phyloP scores from a whole-genome alignment of 1,284 basidiomycete genomes.

The Cutaneotrichosporon mucoides region DNA sequence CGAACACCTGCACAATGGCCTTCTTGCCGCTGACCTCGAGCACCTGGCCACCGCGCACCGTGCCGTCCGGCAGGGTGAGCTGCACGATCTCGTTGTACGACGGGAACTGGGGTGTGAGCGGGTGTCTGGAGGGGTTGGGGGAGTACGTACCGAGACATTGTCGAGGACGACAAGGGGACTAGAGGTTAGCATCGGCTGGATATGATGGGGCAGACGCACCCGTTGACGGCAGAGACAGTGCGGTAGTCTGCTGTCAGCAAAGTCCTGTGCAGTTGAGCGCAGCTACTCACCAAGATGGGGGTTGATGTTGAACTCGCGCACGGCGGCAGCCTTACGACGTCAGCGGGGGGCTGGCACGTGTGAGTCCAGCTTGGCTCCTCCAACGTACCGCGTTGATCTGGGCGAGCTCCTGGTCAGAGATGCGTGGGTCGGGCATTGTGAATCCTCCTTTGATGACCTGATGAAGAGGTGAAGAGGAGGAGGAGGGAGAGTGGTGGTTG shows the following conservation, averaged over 20 bases:
- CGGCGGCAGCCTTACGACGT: conserved; percentile 46
- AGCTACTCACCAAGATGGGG: conserved; percentile 75
- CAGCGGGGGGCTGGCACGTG: background rate
- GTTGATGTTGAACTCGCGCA: conserved; percentile 56
- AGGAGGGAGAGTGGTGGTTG: background rate
- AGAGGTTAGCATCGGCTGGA: conserved; percentile 12
- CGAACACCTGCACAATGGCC: conserved; percentile 98
- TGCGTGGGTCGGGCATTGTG: conserved; percentile 34
- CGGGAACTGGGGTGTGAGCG: conserved; percentile 64
- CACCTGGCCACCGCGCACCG: conserved; percentile 93
- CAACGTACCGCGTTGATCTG: conserved; percentile 44
- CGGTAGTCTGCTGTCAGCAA: conserved; percentile 68
- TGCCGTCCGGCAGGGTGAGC: conserved; percentile 91
- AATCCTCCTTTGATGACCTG: background rate
- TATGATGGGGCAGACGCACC: conserved; percentile 55
- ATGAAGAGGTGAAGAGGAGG: background rate
- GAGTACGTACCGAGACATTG: conserved; percentile 80
- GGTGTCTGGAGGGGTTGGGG: too few species aligned
- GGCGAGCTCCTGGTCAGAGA: conserved; percentile 52
- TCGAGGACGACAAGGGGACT: conserved; percentile 94
- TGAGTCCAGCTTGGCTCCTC: too few species aligned
- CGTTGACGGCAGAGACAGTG: conserved; percentile 94
- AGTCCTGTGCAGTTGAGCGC: too few species aligned
- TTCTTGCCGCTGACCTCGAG: conserved; percentile 98
- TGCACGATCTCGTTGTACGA: conserved; percentile 99